A percentile compares a stretch with the other conserved stretches of the same genome.
Evolutionary conservation across 2,329 filamentous ascomycete genomes (phyloP).

Genomic region (Alternaria metachromatica): DNA sequence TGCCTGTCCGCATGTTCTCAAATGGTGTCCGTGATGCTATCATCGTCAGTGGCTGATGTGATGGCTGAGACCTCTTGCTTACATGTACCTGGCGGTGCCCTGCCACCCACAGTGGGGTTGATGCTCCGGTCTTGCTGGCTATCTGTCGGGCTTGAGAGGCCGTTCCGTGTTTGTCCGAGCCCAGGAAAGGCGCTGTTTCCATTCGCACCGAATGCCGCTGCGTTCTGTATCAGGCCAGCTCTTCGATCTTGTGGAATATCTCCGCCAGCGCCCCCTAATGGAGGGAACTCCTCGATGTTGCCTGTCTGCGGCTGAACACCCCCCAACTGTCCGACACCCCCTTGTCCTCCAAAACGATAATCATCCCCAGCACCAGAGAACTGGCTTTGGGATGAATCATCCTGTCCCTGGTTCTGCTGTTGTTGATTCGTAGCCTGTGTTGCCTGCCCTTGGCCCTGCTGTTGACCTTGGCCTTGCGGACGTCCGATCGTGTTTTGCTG

Average conservation of each 20-base stretch:
- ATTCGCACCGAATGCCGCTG: constrained; percentile 52
- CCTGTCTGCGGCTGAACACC: constrained; percentile 61
- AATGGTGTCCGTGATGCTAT: constrained; percentile 41
- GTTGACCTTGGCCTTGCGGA: constrained; percentile 52
- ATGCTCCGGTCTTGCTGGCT: constrained; percentile 44
- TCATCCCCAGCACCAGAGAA: constrained; percentile 61
- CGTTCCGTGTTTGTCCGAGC: constrained; percentile 53
- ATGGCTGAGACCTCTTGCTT: constrained; percentile 1
- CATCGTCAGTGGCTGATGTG: constrained; percentile 14
- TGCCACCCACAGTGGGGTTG: constrained; percentile 39
- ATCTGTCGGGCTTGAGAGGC: constrained; percentile 49
- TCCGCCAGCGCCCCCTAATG: constrained; percentile 60
- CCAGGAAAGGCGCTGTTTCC: constrained; percentile 50
- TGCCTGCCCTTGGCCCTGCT: constrained; percentile 37
- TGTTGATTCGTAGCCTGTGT: constrained; percentile 51
- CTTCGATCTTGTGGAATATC: constrained; percentile 60
- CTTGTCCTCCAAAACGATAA: constrained; percentile 64
- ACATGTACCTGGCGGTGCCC: constrained; percentile 35
- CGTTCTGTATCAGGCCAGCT: constrained; percentile 59
- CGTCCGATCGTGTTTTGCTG: constrained; percentile 62
- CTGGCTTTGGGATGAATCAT: constrained; percentile 56
- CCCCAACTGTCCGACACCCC: constrained; percentile 59
- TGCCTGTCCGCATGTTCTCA: constrained; percentile 37
- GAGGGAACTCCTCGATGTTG: constrained; percentile 67
- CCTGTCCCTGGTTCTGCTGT: constrained; percentile 51